phyloP scores from a whole-genome alignment of 192 early-diverging fungal genomes.

The Spizellomyces punctatus region DNA sequence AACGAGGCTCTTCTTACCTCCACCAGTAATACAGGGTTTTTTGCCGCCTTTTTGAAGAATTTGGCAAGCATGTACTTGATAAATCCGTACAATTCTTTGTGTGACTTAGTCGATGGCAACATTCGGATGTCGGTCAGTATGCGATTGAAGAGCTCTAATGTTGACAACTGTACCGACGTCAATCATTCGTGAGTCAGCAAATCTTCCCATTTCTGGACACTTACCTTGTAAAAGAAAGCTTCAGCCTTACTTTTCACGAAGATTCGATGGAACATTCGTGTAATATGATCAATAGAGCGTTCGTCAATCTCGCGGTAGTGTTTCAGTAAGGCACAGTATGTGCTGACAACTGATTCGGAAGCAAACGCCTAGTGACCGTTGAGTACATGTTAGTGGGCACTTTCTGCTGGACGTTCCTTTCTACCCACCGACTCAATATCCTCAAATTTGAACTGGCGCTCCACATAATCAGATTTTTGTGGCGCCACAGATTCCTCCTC shows the following conservation, averaged over 20 bases:
- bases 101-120: conserved; percentile 32
- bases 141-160: conserved; percentile 64
- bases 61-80: conserved; percentile 53
- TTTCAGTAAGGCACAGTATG: conserved; percentile 60
- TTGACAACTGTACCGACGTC: conserved; percentile 47
- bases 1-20: conserved; percentile 42
- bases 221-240: conserved; percentile 61
- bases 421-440: conserved; percentile 47
- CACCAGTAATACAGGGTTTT: conserved; percentile 59
- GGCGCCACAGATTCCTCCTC: conserved; percentile 13
- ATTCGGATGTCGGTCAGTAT: conserved; percentile 44
- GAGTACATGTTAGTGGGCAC: background rate
- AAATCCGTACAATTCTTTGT: conserved; percentile 56
- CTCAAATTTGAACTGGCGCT: conserved; percentile 55
- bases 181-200: background rate
- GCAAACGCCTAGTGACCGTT: conserved; percentile 55
- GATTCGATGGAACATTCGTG: conserved; percentile 67
- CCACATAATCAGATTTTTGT: conserved; percentile 40
- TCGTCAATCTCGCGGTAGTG: conserved; percentile 55
- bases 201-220: background rate
- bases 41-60: conserved; percentile 56
- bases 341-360: conserved; percentile 49
- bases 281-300: conserved; percentile 53
- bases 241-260: conserved; percentile 59
- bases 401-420: background rate